Evolutionary conservation across 495 filamentous ascomycete genomes (phyloP), one percentile per base, ranked within the genome.

Genomic region (Parathielavia appendiculata): DNA sequence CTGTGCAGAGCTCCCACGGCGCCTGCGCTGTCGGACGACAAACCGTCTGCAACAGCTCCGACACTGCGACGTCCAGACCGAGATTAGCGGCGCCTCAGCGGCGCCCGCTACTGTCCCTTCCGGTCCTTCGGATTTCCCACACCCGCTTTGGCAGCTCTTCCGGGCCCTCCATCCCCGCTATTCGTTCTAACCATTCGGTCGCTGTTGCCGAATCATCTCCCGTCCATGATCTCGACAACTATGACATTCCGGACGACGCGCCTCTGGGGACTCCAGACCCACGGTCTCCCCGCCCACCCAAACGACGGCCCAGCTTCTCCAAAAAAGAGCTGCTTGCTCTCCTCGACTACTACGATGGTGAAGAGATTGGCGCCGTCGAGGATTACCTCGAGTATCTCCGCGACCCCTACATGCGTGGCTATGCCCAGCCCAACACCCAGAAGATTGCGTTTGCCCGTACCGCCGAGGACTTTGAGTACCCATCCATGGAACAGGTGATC

Each of bases 391-490:
- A 69, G 38, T 70, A 75, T 56, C 54, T 75, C 40, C 71, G 61
- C 51, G 79, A 75, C 46, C 77, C 74, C 34, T 77, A 80, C 60
- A 70, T 76, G 54, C 71, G 76, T 32, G 69, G 72, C 40, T 79
- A 79, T 62, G 74, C 73, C 30, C 66, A 70, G 12, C 60, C 73
- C 11, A 66, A 79, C 55, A 71, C 71, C 1, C 75, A 76, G 5
- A 57, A 67, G 22, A 55, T 82, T 26, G 69, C 62, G 3, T 64
- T 82, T n/a, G 76, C 78, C 4, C 71, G 75, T 54, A 74, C 62
- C 32, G 52, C 32, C 32, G 67, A 79, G 48, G 79, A 83, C 56
- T 59, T 72, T 30, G 69, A 73, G 36, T 75, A 74, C n/a, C 76
- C 79, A 30, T 73, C 73, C 17, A 44, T 66, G 20, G 63, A 75